Percentiles rank a stretch among this genome's conserved stretches.
These are phyloP conservation scores for Millerozyma miso DNA, from an alignment of 805 yeast genomes.

Conservation along the genomic window DNA sequence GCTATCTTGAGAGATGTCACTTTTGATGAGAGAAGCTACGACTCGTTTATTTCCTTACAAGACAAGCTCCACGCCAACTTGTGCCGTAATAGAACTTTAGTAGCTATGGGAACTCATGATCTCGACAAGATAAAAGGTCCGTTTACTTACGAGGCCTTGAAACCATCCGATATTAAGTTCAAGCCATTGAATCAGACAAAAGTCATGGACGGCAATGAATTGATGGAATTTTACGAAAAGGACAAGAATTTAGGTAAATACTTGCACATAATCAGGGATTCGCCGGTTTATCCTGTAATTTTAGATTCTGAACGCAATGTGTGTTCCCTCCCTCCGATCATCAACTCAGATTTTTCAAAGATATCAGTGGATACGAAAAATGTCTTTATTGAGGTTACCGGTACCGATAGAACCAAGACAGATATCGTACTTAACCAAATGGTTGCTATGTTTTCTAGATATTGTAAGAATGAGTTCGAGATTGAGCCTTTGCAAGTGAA, in stretches of 20 bases:
- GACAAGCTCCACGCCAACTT: slow-evolving; percentile 93
- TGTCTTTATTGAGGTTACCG: slow-evolving; percentile 90
- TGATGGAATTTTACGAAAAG: slow-evolving; percentile 85
- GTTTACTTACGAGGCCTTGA: slow-evolving; percentile 80
- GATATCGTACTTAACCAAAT: slow-evolving; percentile 89
- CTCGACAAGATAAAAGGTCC: slow-evolving; percentile 75
- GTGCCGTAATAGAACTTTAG: slow-evolving; percentile 95
- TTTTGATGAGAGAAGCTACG: slow-evolving; percentile 82
- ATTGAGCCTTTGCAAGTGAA: slow-evolving; percentile 87
- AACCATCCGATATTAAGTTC: slow-evolving; percentile 72
- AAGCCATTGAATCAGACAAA: slow-evolving; percentile 70
- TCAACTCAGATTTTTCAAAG: slow-evolving; percentile 88
- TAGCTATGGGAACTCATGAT: slow-evolving; percentile 98
- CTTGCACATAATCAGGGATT: slow-evolving; percentile 80
- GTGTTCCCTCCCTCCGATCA: slow-evolving; percentile 94
- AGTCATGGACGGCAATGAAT: slow-evolving; percentile 66
- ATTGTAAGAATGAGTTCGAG: slow-evolving; percentile 75
- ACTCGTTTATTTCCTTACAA: slow-evolving; percentile 91
- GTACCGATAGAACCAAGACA: slow-evolving; percentile 90
- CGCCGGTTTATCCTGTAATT: slow-evolving; percentile 88
- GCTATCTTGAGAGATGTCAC: slow-evolving; percentile 85
- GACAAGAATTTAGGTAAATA: slow-evolving; percentile 89
- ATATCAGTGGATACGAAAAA: slow-evolving; percentile 80
- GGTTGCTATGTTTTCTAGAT: slow-evolving; percentile 93
- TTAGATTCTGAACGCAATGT: slow-evolving; percentile 72